These are phyloP conservation scores for Gossypium rotundifolium DNA, from an alignment of 345 rosid genomes.

Conservation along the genomic window DNA sequence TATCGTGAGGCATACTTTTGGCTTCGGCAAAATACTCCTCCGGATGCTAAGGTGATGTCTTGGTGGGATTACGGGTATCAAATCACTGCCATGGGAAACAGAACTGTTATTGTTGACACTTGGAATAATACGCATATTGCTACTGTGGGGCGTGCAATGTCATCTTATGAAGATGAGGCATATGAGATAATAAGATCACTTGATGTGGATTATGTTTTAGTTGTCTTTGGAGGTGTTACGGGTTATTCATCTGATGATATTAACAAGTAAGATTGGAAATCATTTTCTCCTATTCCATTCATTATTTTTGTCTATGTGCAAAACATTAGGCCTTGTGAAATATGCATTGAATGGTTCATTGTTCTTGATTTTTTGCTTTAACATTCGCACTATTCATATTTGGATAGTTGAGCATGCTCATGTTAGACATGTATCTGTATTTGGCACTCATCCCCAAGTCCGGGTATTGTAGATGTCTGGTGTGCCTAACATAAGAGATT, in stretches of 20 bases:
- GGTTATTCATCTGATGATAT: conserved; percentile 99
- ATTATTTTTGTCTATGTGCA: background rate
- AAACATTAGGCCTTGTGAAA: background rate
- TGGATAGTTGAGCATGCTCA: background rate
- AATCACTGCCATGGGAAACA: conserved; percentile 98
- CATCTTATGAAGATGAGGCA: conserved; percentile 96
- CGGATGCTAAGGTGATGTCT: conserved; percentile 96
- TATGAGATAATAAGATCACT: conserved; percentile 93
- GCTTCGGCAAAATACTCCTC: conserved; percentile 95
- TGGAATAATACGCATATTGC: conserved; percentile 99
- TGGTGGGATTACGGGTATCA: conserved; percentile 99
- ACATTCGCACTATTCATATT: background rate
- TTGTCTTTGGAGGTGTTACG: conserved; percentile 96
- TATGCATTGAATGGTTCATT: background rate
- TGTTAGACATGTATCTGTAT: background rate
- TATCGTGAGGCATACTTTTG: conserved; percentile 99
- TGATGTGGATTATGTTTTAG: conserved; percentile 93
- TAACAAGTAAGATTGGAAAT: conserved; percentile 62
- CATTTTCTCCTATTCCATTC: background rate
- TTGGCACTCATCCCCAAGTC: no score
- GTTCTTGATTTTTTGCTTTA: background rate
- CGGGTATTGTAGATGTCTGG: background rate
- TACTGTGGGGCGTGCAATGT: conserved; percentile 99
- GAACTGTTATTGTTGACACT: conserved; percentile 97
- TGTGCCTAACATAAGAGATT: background rate